Percentiles rank a stretch among this genome's conserved stretches.
Evolutionary conservation across 805 yeast genomes (phyloP).

Genomic region (Scheffersomyces coipomensis): DNA sequence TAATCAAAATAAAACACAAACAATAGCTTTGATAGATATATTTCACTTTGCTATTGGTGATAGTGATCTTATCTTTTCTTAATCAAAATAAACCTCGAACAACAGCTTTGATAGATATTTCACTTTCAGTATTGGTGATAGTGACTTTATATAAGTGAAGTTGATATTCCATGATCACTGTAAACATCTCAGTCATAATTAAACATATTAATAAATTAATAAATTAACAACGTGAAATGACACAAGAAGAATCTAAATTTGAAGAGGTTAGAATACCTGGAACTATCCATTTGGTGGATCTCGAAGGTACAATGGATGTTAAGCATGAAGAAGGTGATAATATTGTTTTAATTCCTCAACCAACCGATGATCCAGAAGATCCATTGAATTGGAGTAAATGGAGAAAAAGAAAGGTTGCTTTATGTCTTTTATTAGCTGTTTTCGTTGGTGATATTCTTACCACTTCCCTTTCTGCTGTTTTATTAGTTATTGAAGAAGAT

Average conservation of each 20-base stretch:
- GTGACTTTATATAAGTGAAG: neutral
- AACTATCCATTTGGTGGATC: conserved; percentile 48
- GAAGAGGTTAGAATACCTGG: conserved; percentile 39
- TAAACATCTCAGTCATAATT: neutral
- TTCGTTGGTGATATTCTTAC: conserved; percentile 23
- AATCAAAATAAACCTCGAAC: too few species aligned
- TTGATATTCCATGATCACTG: neutral
- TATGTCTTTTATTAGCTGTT: conserved; percentile 28
- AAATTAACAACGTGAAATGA: neutral
- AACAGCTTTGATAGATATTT: neutral
- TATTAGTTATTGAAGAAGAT: conserved; percentile 21
- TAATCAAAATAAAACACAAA: neutral
- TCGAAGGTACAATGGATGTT: conserved; percentile 29
- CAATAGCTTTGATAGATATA: too few species aligned
- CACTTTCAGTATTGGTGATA: neutral
- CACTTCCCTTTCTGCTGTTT: conserved; percentile 26
- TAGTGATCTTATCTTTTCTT: too few species aligned
- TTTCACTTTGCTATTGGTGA: too few species aligned
- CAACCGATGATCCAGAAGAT: conserved; percentile 29
- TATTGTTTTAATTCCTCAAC: conserved; percentile 33
- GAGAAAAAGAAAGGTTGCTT: conserved; percentile 24
- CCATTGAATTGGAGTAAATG: conserved; percentile 30
- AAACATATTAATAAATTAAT: neutral
- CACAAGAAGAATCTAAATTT: neutral
- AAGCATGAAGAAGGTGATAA: conserved; percentile 19